These are phyloP conservation scores for Tieghemostelium lacteum DNA, from an alignment of 78 protist genomes.

Conservation along the genomic window DNA sequence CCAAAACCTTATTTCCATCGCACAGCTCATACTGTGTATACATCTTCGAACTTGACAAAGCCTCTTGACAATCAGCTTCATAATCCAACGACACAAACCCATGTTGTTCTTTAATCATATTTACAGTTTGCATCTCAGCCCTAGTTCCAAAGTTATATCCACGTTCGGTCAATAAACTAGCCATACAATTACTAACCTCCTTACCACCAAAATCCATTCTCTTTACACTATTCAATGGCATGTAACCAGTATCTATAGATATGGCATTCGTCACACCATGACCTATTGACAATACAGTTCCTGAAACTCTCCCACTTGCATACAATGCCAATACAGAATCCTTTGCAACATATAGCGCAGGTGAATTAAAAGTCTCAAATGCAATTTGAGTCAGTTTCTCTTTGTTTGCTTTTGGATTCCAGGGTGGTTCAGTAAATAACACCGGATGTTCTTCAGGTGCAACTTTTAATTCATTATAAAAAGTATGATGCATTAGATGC, in stretches of 20 bases:
- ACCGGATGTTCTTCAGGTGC: conserved; percentile 93
- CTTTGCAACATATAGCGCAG: conserved; percentile 89
- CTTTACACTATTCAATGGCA: conserved; percentile 86
- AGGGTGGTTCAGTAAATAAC: conserved; percentile 83
- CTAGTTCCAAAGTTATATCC: conserved; percentile 92
- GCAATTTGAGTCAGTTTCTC: conserved; percentile 95
- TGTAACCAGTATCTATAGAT: conserved; percentile 92
- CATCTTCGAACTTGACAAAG: conserved; percentile 75
- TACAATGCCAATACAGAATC: conserved; percentile 94
- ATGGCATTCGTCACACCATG: conserved; percentile 95
- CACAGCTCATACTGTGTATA: conserved; percentile 90
- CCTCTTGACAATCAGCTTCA: conserved; percentile 87
- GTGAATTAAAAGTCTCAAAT: conserved; percentile 98
- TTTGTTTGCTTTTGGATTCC: conserved; percentile 86
- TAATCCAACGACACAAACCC: conserved; percentile 87
- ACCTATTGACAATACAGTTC: conserved; percentile 98
- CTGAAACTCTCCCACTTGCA: conserved; percentile 93
- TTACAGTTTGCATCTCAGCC: conserved; percentile 78
- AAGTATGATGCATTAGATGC: conserved; percentile 92
- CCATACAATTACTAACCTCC: conserved; percentile 93
- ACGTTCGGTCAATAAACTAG: conserved; percentile 90
- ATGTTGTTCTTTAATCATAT: conserved; percentile 85
- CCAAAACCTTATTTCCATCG: conserved; percentile 89
- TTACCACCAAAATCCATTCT: conserved; percentile 96
- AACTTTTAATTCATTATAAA: conserved; percentile 94